Base-by-base conservation (phyloP, 257 asterid genomes). In the Voacanga thouarsii region DNA sequence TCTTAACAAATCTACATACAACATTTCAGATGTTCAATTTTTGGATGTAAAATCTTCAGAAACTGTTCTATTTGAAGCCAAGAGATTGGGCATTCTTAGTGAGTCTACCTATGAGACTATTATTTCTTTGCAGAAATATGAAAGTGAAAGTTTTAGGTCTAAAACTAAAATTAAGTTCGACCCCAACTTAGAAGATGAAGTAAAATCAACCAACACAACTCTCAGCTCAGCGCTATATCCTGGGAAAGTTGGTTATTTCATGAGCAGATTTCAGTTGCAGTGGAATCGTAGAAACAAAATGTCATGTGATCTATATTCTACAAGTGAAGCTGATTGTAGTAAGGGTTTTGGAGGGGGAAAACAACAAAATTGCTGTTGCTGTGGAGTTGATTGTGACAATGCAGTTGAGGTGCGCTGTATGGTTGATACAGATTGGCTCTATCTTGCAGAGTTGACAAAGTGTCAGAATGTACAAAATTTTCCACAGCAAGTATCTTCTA, bases 401-500 rank as follows among this genome's bases (percentile, higher is more conserved):
- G 86, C 51, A 75, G 91, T 88, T 4, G 85, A 84, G 82, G 90
- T 95, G 57, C 92, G 96, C 50, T 81, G 76, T 82, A 89, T 95
- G 98, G 74, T 78, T 51, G 96, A 93, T 78, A 79, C 89, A 53
- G 99, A 93, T 77, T 93, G 98, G 97, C 80, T 95, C 70, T 85
- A 91, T 73, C 91, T 95, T 76, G 87, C 89, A 8, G 83, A 85
- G 10, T 61, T 90, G 85, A 80, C 88, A 44, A 87, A 84, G 82
- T 75, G 75, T 83, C 80, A 55, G 45, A 72, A 74, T 67, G 47
- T 39, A 71, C 82, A 69, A 66, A 79, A 64, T 65, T 63, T 77
- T 79, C 78, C 63, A 21, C 75, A 76, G 44, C 79, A 80, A 55
- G 37, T 33, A 69, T 69, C 55, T 60, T 72, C 80, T 41, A 53